These are phyloP conservation scores for Penicillium macrosclerotiorum DNA, from an alignment of 495 filamentous ascomycete species.

Conservation along the genomic window DNA sequence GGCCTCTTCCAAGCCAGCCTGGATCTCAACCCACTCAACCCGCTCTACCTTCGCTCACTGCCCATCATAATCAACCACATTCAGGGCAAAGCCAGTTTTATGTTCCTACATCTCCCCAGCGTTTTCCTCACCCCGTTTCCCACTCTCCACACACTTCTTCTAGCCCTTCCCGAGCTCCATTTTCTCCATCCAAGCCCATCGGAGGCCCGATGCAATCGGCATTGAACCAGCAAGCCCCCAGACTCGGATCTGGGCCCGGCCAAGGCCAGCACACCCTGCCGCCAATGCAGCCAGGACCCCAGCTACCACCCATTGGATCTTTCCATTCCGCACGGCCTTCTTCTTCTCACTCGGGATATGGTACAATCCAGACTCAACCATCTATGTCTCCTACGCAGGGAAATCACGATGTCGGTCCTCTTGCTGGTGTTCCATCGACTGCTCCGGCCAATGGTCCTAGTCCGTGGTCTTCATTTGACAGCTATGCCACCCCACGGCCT, in stretches of 20 bases:
- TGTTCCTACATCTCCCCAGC: constrained; percentile 40
- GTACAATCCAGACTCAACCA: constrained; percentile 43
- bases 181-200: constrained; percentile 37
- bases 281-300: constrained; percentile 31
- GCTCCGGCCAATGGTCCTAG: constrained; percentile 28
- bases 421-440: constrained; percentile 41
- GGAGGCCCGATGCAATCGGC: constrained; percentile 23
- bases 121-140: constrained; percentile 28
- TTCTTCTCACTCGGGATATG: constrained; percentile 45
- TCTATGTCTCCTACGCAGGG: constrained; percentile 53
- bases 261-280: constrained; percentile 30
- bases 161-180: constrained; percentile 35
- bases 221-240: constrained; percentile 25
- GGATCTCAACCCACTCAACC: constrained; percentile 10
- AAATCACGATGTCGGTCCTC: constrained; percentile 44
- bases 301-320: constrained; percentile 32
- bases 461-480: constrained; percentile 38
- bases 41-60: constrained; percentile 20
- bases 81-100: constrained; percentile 24
- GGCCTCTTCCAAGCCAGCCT: constrained; percentile 8
- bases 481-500: constrained; percentile 33
- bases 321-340: constrained; percentile 41
- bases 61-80: constrained; percentile 6
- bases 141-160: constrained; percentile 26
- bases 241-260: constrained; percentile 20